Base-by-base conservation (phyloP, 176 grass and related monocot genomes). In the Paspalum vaginatum region DNA sequence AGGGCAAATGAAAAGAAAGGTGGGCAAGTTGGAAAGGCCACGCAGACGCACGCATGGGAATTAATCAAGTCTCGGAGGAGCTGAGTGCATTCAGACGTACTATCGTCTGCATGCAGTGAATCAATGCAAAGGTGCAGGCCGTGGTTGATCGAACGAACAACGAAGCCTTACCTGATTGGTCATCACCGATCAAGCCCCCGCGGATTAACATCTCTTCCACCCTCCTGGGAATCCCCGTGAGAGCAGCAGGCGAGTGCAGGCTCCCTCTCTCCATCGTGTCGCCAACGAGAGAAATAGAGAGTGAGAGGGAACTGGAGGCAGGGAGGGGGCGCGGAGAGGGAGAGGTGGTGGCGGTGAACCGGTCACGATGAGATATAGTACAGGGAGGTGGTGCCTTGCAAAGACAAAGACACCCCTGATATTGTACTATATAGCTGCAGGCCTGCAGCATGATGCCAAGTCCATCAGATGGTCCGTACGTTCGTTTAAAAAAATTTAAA, bases 401-500 rank as follows among this genome's bases (percentile, higher is more conserved):
- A 42, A 22, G 61, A 54, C 20, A 11, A 18, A 25, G 48, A 65
- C 45, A 15, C 12, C 38, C 21, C 45, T 69, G 77, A 81, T 80
- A n/a, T n/a, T n/a, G n/a, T n/a, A n/a, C n/a, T n/a, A 3, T 32
- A 32, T 32, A 1, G 70, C 27, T 80, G 63, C 76, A 0, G 53
- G 16, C 84, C 84, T 88, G 81, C 65, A 43, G 68, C 45, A 50
- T n/a, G n/a, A n/a, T n/a, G n/a, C n/a, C n/a, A n/a, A n/a, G n/a
- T n/a, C n/a, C n/a, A n/a, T n/a, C n/a, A n/a, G n/a, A n/a, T n/a
- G n/a, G n/a, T n/a, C n/a, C n/a, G n/a, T n/a, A n/a, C n/a, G n/a
- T n/a, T n/a, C n/a, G n/a, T n/a, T n/a, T n/a, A n/a, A n/a, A n/a
- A n/a, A n/a, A n/a, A n/a, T n/a, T n/a, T n/a, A n/a, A n/a, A n/a